Conservation (phyloP, 2,329 filamentous ascomycete species). For the Knufia petricola region DNA sequence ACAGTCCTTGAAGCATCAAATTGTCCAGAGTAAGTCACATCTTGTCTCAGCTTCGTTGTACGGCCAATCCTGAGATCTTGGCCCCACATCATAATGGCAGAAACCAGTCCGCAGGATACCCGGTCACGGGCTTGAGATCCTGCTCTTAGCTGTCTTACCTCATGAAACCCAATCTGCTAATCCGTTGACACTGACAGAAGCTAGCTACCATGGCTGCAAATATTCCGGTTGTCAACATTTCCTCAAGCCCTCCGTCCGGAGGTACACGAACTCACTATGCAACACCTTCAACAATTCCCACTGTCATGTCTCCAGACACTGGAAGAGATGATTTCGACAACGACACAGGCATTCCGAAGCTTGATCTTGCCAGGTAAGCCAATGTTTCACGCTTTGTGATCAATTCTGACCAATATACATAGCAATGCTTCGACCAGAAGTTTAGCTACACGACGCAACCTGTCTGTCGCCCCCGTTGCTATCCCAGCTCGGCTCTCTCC, state of each 20-base stretch:
- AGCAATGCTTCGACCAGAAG: background rate
- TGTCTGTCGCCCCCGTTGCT: conserved; percentile 30
- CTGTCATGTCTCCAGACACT: conserved; percentile 55
- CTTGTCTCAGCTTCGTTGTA: too few species aligned
- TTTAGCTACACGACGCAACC: conserved; percentile 1
- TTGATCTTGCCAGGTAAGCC: conserved; percentile 1
- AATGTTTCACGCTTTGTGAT: background rate
- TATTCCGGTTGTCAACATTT: background rate
- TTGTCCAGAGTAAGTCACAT: too few species aligned
- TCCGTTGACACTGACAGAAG: background rate
- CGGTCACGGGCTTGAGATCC: too few species aligned
- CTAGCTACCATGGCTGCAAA: background rate
- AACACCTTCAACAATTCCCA: conserved; percentile 56
- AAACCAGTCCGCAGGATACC: too few species aligned
- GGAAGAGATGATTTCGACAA: conserved; percentile 8
- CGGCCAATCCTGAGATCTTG: too few species aligned
- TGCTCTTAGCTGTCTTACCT: too few species aligned
- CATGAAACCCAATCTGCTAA: background rate
- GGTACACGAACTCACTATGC: conserved; percentile 39
- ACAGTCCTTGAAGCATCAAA: too few species aligned
- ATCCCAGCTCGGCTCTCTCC: conserved; percentile 16
- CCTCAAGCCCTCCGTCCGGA: conserved; percentile 3
- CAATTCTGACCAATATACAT: background rate
- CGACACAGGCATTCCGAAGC: background rate
- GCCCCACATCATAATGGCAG: too few species aligned